Conservation (phyloP, 2,329 filamentous ascomycete genomes). For the Fusarium sp. region DNA sequence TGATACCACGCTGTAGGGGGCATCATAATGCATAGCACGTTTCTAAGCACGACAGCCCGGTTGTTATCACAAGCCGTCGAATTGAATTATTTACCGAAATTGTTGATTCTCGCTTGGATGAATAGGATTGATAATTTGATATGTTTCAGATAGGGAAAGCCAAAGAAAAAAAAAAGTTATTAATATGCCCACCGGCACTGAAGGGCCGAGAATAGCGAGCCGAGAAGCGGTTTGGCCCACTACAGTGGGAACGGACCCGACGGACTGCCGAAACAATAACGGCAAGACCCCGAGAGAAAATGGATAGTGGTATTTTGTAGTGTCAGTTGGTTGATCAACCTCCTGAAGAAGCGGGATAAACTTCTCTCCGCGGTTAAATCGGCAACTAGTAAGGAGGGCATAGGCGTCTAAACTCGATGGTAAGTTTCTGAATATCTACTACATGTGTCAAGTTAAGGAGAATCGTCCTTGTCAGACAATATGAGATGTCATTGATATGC, state of each 20-base stretch:
- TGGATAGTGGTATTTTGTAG: neutral
- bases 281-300: slow-evolving; percentile 1
- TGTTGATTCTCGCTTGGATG: slow-evolving; percentile 17
- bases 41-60: neutral
- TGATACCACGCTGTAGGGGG: neutral
- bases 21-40: neutral
- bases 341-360: slow-evolving; percentile 20
- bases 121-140: neutral
- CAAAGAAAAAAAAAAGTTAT: slow-evolving; percentile 10
- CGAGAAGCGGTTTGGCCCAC: slow-evolving; percentile 23
- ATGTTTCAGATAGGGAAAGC: slow-evolving; percentile 11
- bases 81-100: slow-evolving; percentile 7
- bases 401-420: slow-evolving; percentile 1
- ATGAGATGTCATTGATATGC: slow-evolving; percentile 1
- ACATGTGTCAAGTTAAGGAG: slow-evolving; percentile 1
- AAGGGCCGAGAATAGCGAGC: slow-evolving; percentile 24
- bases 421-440: neutral
- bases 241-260: slow-evolving; percentile 5
- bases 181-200: slow-evolving; percentile 17
- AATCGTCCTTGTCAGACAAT: neutral
- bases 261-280: slow-evolving; percentile 10
- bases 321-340: slow-evolving; percentile 15
- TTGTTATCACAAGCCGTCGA: neutral
- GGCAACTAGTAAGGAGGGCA: slow-evolving; percentile 20
- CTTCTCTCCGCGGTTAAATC: slow-evolving; percentile 22